Base-by-base conservation (phyloP, 164 flowering plant genomes). In the Nymphaea thermarum region DNA sequence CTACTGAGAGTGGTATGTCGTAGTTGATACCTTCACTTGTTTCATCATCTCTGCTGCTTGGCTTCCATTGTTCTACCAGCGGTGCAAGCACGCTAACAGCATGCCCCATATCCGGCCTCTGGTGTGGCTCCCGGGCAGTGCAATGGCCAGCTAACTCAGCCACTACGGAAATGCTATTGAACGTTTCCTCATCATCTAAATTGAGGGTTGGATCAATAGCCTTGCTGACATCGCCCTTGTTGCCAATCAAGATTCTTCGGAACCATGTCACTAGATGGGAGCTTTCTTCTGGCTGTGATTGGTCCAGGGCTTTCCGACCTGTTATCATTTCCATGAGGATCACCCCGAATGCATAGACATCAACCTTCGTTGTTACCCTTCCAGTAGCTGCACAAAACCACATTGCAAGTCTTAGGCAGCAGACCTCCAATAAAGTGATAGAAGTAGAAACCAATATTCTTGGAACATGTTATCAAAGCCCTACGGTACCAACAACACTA, bases 101-200 rank as follows among this genome's bases (percentile, higher is more conserved):
- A 57, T 84, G 85, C 5, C 83, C 81, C 87, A 83, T 82, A 64
- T 80, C 85, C 0, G 87, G 87, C 65, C 85, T 81, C 59, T 82
- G 85, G 66, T 67, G 55, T 43, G 86, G 84, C 57, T 84, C 85
- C 0, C 85, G 81, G 12, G 83, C 79, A 4, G 84, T 82, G 76
- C 87, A 84, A 62, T 84, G 79, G 15, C 87, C 82, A 4, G 87
- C 84, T n/a, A 84, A 78, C 67, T 84, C 84, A 18, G 84, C 78
- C 15, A 82, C 87, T 44, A 60, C 73, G 67, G 73, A 70, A n/a
- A 84, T 81, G 79, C 73, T 78, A n/a, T n/a, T 67, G 43, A 53
- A 81, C 3, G 78, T 84, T 64, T 84, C 87, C 0, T 84, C 82
- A 15, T 76, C 85, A 25, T 25, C 36, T 4, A 80, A 78, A 43